Evolutionary conservation across 2,329 filamentous ascomycete genomes (phyloP).

Genomic region (Rhinocladiella similis): DNA sequence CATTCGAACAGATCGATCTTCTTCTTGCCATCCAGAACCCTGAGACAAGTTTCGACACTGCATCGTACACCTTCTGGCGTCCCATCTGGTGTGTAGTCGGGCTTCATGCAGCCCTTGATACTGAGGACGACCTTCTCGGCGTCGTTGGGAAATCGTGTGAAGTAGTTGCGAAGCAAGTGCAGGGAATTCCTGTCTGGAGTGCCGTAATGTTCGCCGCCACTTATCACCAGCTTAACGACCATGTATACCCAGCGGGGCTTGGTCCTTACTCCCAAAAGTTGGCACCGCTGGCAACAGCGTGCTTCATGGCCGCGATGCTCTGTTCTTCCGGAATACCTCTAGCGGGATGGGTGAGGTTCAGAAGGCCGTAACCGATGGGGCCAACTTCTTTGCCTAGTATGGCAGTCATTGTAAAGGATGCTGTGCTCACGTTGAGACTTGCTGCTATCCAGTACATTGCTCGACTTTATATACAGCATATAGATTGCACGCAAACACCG

Average conservation of each 20-base stretch:
- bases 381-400: constrained; percentile 46
- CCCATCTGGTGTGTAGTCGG: constrained; percentile 42
- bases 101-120: constrained; percentile 58
- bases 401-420: too few relatives aligned
- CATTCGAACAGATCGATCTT: constrained; percentile 61
- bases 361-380: constrained; percentile 53
- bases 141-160: constrained; percentile 63
- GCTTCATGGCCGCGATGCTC: constrained; percentile 55
- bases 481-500: too few relatives aligned
- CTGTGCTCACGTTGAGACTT: too few relatives aligned
- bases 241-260: too few relatives aligned
- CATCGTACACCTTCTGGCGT: constrained; percentile 55
- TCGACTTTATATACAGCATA: too few relatives aligned
- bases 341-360: constrained; percentile 4
- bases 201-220: constrained; percentile 66
- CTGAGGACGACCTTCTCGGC: constrained; percentile 61
- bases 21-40: constrained; percentile 47
- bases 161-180: constrained; percentile 61
- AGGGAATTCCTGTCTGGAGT: constrained; percentile 57
- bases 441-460: too few relatives aligned
- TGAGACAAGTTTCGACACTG: constrained; percentile 59
- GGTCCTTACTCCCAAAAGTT: constrained; percentile 47
- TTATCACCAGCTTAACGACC: constrained; percentile 31
- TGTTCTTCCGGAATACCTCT: constrained; percentile 28
- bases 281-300: constrained; percentile 49